Evolutionary conservation across 768 basidiomycete genomes (phyloP).

Genomic region (Psilocybe subaeruginosa): DNA sequence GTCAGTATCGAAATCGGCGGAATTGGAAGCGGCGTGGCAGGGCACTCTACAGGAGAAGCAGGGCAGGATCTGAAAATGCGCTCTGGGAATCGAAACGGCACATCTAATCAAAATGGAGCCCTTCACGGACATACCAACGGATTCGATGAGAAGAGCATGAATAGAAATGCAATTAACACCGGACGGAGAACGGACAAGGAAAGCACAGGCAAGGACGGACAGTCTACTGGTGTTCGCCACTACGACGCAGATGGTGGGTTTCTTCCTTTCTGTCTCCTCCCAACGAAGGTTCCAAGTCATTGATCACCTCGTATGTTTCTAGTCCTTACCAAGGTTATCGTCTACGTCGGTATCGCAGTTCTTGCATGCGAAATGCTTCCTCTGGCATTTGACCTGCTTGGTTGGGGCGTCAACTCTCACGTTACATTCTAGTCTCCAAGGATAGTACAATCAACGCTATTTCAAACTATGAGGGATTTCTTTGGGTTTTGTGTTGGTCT

Average conservation of each 20-base stretch:
- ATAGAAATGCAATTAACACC: conserved; percentile 21
- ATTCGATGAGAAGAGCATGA: conserved; percentile 16
- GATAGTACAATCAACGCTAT: background rate
- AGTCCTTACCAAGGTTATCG: conserved; percentile 91
- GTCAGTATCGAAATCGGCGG: conserved; percentile 48
- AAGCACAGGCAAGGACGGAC: conserved; percentile 34
- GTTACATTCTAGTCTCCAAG: background rate
- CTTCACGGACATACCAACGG: background rate
- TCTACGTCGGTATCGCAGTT: conserved; percentile 85
- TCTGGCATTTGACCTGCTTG: conserved; percentile 65
- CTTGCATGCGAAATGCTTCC: conserved; percentile 67
- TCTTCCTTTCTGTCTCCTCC: background rate
- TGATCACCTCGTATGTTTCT: conserved; percentile 5
- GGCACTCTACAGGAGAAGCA: conserved; percentile 27
- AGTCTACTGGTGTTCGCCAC: conserved; percentile 52
- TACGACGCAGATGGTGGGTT: conserved; percentile 87
- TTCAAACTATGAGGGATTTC: background rate
- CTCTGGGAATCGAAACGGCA: conserved; percentile 14
- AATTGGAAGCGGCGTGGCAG: conserved; percentile 40
- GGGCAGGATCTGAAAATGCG: conserved; percentile 65
- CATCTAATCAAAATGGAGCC: conserved; percentile 3
- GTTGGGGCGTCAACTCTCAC: conserved; percentile 59
- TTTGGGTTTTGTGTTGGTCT: background rate
- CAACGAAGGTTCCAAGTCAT: background rate
- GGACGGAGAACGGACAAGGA: conserved; percentile 31